Conservation (phyloP, 305 asterid genomes). For the Fraxinus dipetala region DNA sequence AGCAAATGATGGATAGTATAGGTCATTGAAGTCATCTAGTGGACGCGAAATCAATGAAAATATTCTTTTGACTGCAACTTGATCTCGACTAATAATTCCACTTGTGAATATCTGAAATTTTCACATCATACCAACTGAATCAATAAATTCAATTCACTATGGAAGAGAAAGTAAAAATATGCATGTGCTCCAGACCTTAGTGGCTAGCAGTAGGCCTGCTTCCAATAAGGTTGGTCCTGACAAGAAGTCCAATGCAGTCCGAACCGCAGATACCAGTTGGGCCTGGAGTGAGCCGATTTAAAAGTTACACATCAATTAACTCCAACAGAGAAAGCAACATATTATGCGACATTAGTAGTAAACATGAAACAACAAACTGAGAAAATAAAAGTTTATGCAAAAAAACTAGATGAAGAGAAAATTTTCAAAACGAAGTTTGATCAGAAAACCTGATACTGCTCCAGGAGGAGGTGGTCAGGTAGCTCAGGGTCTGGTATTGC, state of each 20-base stretch:
- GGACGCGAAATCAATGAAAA: slow-evolving; percentile 96
- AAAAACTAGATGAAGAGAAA: slow-evolving; percentile 17
- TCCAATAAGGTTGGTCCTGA: slow-evolving; percentile 89
- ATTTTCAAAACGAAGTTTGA: slow-evolving; percentile 16
- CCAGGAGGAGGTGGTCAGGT: slow-evolving; percentile 91
- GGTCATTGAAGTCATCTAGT: slow-evolving; percentile 81
- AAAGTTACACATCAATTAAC: slow-evolving; percentile 16
- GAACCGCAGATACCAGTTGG: slow-evolving; percentile 91
- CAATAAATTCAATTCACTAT: slow-evolving; percentile 21
- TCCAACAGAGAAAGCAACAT: slow-evolving; percentile 12
- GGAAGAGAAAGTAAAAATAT: slow-evolving; percentile 19
- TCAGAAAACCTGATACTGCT: slow-evolving; percentile 82
- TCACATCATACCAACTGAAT: slow-evolving; percentile 32
- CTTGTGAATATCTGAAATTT: slow-evolving; percentile 86
- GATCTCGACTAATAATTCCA: slow-evolving; percentile 93
- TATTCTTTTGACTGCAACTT: slow-evolving; percentile 88
- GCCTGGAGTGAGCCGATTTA: slow-evolving; percentile 55
- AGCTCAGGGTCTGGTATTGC: slow-evolving; percentile 85
- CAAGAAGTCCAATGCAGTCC: slow-evolving; percentile 83
- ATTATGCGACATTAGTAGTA: slow-evolving; percentile 18
- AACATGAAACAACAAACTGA: neutral
- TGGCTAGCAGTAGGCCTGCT: slow-evolving; percentile 93
- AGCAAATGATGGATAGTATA: slow-evolving; percentile 94
- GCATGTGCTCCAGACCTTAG: slow-evolving; percentile 56
- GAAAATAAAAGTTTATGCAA: slow-evolving; percentile 11